phyloP scores from a whole-genome alignment of 495 filamentous ascomycete genomes.

The Wilcoxina mikolae region DNA sequence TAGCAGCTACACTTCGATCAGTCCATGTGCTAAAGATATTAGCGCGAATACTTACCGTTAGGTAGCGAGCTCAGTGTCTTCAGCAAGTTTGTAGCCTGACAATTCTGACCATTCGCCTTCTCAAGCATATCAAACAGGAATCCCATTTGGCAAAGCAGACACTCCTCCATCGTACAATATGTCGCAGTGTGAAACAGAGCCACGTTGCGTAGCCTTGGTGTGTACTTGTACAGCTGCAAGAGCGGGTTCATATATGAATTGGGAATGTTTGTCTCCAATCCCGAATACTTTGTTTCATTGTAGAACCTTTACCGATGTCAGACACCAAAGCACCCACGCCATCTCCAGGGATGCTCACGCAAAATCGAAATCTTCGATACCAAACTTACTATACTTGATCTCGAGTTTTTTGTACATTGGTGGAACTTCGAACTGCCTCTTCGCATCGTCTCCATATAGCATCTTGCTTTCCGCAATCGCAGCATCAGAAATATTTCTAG shows the following conservation, averaged over 20 bases:
- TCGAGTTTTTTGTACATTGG: slow-evolving; percentile 78
- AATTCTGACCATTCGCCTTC: slow-evolving; percentile 81
- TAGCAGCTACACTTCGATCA: slow-evolving; percentile 37
- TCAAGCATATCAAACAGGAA: slow-evolving; percentile 97
- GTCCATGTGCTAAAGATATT: background rate
- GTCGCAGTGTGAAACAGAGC: slow-evolving; percentile 81
- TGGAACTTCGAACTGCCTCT: slow-evolving; percentile 47
- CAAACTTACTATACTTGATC: slow-evolving; percentile 95
- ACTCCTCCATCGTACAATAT: slow-evolving; percentile 62
- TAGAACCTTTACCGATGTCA: slow-evolving; percentile 47
- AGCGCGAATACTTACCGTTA: slow-evolving; percentile 36
- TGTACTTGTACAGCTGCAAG: slow-evolving; percentile 81
- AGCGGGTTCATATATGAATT: slow-evolving; percentile 94
- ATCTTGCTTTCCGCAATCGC: slow-evolving; percentile 42
- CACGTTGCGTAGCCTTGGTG: slow-evolving; percentile 71
- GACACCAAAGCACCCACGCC: background rate
- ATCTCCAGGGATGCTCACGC: slow-evolving; percentile 39
- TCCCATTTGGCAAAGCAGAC: slow-evolving; percentile 84
- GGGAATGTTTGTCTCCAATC: slow-evolving; percentile 85
- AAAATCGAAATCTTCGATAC: slow-evolving; percentile 96
- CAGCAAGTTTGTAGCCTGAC: slow-evolving; percentile 92
- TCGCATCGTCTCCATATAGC: slow-evolving; percentile 41
- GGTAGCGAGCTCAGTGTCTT: slow-evolving; percentile 70
- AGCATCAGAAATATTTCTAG: slow-evolving; percentile 35
- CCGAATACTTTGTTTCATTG: slow-evolving; percentile 81